Conservation (phyloP, 164 flowering plant species). For the Protea cynaroides region DNA sequence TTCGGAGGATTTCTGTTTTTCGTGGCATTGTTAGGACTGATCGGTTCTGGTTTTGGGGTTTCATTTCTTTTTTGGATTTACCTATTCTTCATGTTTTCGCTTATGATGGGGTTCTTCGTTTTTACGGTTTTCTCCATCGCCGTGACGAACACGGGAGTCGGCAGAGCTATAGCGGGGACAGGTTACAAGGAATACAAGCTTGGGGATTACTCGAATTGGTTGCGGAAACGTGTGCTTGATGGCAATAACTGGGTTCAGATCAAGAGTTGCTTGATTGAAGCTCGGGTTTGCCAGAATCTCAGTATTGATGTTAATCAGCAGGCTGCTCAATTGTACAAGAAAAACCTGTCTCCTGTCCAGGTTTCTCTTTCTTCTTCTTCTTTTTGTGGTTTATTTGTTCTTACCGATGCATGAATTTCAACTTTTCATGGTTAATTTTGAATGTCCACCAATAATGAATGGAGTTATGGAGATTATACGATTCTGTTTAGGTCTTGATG, state of each 20-base stretch:
- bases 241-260: constrained; percentile 41
- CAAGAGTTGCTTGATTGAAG: constrained; percentile 45
- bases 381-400: too few relatives aligned
- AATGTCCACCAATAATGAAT: too few relatives aligned
- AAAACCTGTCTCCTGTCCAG: constrained; percentile 35
- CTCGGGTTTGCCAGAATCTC: constrained; percentile 28
- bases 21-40: constrained; percentile 29
- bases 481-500: too few relatives aligned
- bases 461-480: too few relatives aligned
- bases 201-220: constrained; percentile 60
- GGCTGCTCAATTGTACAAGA: constrained; percentile 17
- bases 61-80: constrained; percentile 36
- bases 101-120: constrained; percentile 30
- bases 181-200: constrained; percentile 37
- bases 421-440: too few relatives aligned
- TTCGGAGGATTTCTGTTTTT: constrained; percentile 27
- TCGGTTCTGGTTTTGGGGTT: constrained; percentile 35
- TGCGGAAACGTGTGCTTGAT: constrained; percentile 37
- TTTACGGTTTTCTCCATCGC: constrained; percentile 41
- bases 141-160: constrained; percentile 51
- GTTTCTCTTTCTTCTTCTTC: constrained; percentile 12
- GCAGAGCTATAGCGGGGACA: constrained; percentile 25
- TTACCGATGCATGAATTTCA: too few relatives aligned
- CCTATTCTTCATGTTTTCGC: constrained; percentile 25
- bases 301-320: background rate